Evolutionary conservation across 148 eudicot genomes (phyloP), one percentile per base, ranked within the genome.

Genomic region (Rhododendron kiyosumense): DNA sequence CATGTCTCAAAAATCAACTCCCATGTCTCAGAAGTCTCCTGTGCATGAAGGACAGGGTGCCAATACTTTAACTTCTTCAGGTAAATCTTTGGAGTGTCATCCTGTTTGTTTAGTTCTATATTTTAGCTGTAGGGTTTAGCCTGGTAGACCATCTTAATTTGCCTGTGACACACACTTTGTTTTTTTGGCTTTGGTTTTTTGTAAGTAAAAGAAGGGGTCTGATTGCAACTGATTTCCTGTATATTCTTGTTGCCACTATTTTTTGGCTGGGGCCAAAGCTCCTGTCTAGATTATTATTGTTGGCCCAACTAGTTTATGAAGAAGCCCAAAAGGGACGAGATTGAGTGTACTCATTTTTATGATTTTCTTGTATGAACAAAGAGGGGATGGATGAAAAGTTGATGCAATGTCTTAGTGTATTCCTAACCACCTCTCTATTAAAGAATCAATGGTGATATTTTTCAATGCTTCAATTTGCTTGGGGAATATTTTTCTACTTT

Each of bases 41-140:
- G 32, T 83, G 14, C 81, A 65, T 67, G 88, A 78, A 78, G 79
- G 49, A 48, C 61, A 0, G 52, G 86, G 3, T 49, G 43, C 78
- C 54, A 87, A 41, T 63, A 36, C 54, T 10, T 12, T 30, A 38
- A 79, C 84, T 82, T 84, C 88, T 84, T 88, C 88, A 65, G 92
- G 92, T 91, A 87, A 85, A 54, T 18, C 81, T 83, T 86, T 75
- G 36, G n/a, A 84, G 32, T 32, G 57, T 77, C 28, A 49, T 34
- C 41, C 0, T 81, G 2, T 28, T 63, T 61, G 65, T 83, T 13
- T 17, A 13, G 2, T 13, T 12, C 22, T 4, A 2, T 22, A 34
- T 36, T 81, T 81, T 57, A 43, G 74, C 51, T 83, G 3, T 63
- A 63, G 34, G 30, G 71, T 26, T 34, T 36, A 3, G 45, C 43